Evolutionary conservation across 2,329 filamentous ascomycete genomes (phyloP).

Genomic region (Epichloe uncinata): DNA sequence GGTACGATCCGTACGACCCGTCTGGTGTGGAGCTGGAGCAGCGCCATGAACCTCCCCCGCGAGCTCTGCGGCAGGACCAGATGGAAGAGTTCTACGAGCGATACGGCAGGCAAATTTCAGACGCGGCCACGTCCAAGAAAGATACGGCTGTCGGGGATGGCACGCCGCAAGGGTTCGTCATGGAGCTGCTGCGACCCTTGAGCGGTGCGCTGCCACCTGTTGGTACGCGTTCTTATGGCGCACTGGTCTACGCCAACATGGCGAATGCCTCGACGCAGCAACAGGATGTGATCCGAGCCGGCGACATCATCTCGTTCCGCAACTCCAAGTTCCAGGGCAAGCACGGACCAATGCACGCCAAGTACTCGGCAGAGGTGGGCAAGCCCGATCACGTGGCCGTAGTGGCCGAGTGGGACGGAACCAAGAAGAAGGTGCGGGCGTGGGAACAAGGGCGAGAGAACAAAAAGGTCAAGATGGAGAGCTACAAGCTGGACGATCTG

Average conservation of each 20-base stretch:
- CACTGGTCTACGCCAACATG: conserved; percentile 85
- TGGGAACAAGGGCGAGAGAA: conserved; percentile 94
- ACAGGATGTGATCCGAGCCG: conserved; percentile 82
- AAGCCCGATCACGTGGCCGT: conserved; percentile 81
- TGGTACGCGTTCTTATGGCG: conserved; percentile 81
- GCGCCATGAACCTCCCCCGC: conserved; percentile 77
- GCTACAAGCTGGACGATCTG: conserved; percentile 85
- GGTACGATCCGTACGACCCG: conserved; percentile 63
- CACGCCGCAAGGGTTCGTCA: conserved; percentile 61
- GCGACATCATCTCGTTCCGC: conserved; percentile 84
- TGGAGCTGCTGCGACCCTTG: conserved; percentile 63
- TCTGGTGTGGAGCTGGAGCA: conserved; percentile 67
- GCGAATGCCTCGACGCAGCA: conserved; percentile 87
- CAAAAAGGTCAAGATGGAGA: conserved; percentile 90
- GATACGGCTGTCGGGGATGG: conserved; percentile 76
- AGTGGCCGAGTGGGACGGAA: conserved; percentile 94
- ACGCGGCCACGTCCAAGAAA: conserved; percentile 57
- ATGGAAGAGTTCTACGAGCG: conserved; percentile 74
- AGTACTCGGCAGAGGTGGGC: conserved; percentile 80
- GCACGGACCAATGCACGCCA: conserved; percentile 87
- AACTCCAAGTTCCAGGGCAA: conserved; percentile 94
- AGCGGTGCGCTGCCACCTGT: conserved; percentile 66
- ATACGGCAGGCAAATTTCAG: conserved; percentile 67
- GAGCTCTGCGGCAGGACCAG: conserved; percentile 77
- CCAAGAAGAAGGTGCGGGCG: conserved; percentile 90